Conservation (phyloP, 176 grass and related monocot species). For the Aechmea fasciata region DNA sequence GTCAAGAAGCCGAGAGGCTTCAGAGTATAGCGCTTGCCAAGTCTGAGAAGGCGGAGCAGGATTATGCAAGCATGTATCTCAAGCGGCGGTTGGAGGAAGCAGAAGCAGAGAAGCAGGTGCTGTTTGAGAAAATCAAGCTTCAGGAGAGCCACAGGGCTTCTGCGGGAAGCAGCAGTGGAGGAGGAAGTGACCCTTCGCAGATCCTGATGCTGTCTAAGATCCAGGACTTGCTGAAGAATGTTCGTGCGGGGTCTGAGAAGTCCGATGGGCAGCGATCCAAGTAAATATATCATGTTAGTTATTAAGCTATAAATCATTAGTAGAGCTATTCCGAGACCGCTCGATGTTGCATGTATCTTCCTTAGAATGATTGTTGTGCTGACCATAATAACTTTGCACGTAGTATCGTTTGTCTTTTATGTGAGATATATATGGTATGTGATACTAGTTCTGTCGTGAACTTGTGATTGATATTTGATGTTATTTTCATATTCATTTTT, state of each 20-base stretch:
- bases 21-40: constrained; percentile 57
- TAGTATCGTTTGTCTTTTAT: no score
- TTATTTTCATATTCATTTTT: no score
- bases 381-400: not conserved
- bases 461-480: no score
- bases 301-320: not conserved
- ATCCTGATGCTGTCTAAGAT: constrained; percentile 74
- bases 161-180: constrained; percentile 14
- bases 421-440: no score
- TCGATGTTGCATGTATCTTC: not conserved
- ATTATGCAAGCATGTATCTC: constrained; percentile 69
- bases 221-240: constrained; percentile 77
- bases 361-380: not conserved
- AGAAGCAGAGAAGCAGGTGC: constrained; percentile 73
- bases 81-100: constrained; percentile 80
- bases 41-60: constrained; percentile 61
- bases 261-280: constrained; percentile 44
- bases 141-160: constrained; percentile 41
- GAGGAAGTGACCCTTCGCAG: constrained; percentile 24
- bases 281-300: constrained; percentile 13
- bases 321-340: not conserved
- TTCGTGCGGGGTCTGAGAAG: constrained; percentile 35
- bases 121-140: constrained; percentile 82
- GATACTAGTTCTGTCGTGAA: no score
- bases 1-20: constrained; percentile 65